A percentile compares a stretch with the other conserved stretches of the same genome.
Evolutionary conservation across 1,284 basidiomycete genomes (phyloP).

Genomic region (Jaminaea rosea): DNA sequence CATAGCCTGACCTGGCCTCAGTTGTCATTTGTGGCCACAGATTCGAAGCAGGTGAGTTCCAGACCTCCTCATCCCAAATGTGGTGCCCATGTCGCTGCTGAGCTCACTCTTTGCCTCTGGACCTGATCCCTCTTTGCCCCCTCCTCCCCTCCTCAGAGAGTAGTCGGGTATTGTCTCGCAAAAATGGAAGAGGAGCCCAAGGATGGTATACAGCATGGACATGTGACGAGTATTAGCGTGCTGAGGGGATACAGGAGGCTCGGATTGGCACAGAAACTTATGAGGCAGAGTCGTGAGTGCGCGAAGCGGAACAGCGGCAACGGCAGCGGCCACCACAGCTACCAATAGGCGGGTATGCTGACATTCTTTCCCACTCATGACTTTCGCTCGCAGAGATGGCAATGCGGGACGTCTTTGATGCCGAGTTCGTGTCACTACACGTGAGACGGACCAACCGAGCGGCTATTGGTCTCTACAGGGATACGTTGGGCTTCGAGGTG

Average conservation of each 20-base stretch:
- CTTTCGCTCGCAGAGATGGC: slow-evolving; percentile 25
- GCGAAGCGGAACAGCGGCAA: background rate
- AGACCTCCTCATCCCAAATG: too few relatives aligned
- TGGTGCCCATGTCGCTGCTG: too few relatives aligned
- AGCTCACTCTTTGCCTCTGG: too few relatives aligned
- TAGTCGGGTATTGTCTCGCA: slow-evolving; percentile 88
- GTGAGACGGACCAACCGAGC: slow-evolving; percentile 45
- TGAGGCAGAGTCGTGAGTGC: slow-evolving; percentile 44
- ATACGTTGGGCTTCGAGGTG: slow-evolving; percentile 43
- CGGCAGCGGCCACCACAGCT: background rate
- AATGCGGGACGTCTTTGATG: slow-evolving; percentile 44
- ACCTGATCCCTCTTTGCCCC: too few relatives aligned
- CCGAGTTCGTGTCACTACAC: slow-evolving; percentile 42
- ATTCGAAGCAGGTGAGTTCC: too few relatives aligned
- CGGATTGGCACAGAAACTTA: slow-evolving; percentile 44
- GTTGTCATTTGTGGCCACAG: slow-evolving; percentile 86
- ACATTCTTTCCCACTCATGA: background rate
- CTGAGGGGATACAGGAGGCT: slow-evolving; percentile 41
- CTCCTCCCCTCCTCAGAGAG: slow-evolving; percentile 58
- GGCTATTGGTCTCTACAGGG: slow-evolving; percentile 42
- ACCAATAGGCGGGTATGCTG: background rate
- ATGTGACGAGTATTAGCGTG: slow-evolving; percentile 45
- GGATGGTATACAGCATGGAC: slow-evolving; percentile 46
- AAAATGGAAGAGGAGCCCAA: slow-evolving; percentile 61
- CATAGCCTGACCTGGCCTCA: slow-evolving; percentile 86